Evolutionary conservation across 176 grass and related monocot species (phyloP).

Genomic region (Cenchrus americanus): DNA sequence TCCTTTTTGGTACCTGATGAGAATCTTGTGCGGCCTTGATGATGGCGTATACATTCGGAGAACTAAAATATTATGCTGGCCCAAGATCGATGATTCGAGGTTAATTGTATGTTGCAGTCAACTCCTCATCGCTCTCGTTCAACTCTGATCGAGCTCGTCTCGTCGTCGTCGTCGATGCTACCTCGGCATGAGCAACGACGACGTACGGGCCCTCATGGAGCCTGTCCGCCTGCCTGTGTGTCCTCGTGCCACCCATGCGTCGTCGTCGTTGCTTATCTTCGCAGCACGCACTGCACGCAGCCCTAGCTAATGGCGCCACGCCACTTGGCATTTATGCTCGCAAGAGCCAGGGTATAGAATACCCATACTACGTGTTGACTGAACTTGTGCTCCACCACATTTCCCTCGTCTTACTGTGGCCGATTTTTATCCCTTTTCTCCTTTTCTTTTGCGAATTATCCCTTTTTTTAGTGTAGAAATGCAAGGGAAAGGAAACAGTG

Average conservation of each 20-base stretch:
- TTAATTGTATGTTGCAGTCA: constrained; percentile 28
- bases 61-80: too few species aligned
- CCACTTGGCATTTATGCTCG: background rate
- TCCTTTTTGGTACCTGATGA: background rate
- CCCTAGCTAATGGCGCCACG: constrained; percentile 10
- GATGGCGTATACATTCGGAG: too few species aligned
- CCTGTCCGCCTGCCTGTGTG: background rate
- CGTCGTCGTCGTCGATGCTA: background rate
- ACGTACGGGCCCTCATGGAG: background rate
- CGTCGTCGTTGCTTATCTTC: constrained; percentile 7
- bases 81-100: too few species aligned
- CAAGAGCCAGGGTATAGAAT: background rate
- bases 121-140: constrained; percentile 21
- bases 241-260: background rate
- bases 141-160: background rate
- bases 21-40: too few species aligned
- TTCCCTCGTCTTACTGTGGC: background rate
- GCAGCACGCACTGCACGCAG: constrained; percentile 24
- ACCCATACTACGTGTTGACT: constrained; percentile 18
- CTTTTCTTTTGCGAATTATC: too few species aligned
- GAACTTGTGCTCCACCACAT: background rate
- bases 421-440: background rate
- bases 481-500: background rate
- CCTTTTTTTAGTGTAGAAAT: background rate
- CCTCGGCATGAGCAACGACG: constrained; percentile 2